Percentiles rank a stretch among this genome's conserved stretches.
These are phyloP conservation scores for Linum usitatissimum DNA, from an alignment of 345 rosid species.

Conservation along the genomic window DNA sequence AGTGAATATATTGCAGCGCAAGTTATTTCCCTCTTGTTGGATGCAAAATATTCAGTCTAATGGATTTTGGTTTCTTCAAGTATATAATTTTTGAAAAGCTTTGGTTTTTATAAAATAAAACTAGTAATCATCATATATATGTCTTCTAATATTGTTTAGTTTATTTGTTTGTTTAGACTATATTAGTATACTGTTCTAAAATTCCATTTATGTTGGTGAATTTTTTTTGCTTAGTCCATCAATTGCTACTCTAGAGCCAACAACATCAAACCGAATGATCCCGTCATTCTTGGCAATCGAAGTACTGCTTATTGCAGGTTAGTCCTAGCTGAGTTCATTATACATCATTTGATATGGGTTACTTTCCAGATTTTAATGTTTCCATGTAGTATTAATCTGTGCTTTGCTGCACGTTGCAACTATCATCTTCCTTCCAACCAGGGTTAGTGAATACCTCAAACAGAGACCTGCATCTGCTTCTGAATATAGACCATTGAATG, in stretches of 20 bases:
- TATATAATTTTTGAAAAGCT: too few species aligned
- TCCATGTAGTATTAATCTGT: constrained; percentile 1
- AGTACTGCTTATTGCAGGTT: constrained; percentile 79
- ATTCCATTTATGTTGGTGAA: constrained; percentile 9
- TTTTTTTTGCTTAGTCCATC: constrained; percentile 44
- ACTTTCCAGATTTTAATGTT: constrained; percentile 5
- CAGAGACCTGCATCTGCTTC: constrained; percentile 60
- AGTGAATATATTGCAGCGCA: too few species aligned
- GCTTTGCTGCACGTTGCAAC: constrained; percentile 8
- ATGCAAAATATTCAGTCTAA: too few species aligned
- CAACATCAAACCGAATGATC: constrained; percentile 57
- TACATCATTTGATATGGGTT: neutral
- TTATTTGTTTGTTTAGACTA: neutral
- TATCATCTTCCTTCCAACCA: constrained; percentile 25
- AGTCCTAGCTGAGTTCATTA: neutral
- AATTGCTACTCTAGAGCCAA: constrained; percentile 66
- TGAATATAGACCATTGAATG: constrained; percentile 61
- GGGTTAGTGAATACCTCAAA: constrained; percentile 70
- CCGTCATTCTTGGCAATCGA: constrained; percentile 69
- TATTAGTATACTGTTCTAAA: neutral
- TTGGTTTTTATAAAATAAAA: too few species aligned
- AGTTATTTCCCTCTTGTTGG: too few species aligned
- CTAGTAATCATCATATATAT: too few species aligned
- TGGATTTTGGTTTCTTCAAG: too few species aligned
- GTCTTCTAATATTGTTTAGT: neutral